Conservation (phyloP, 345 rosid species). For the Heritiera littoralis region DNA sequence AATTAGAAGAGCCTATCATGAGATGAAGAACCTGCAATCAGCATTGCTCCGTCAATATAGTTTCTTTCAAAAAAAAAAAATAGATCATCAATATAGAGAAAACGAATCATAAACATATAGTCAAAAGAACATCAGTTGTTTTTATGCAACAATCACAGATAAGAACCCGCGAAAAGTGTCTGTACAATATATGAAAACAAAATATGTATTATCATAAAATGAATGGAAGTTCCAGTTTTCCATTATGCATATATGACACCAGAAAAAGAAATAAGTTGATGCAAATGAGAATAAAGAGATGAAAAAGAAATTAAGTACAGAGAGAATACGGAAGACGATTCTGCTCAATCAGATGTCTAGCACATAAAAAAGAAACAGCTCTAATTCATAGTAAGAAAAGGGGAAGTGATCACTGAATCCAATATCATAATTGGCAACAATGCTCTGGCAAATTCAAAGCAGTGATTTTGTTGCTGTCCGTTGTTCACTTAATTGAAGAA, state of each 20-base stretch:
- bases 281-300: not conserved
- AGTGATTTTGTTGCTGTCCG: not conserved
- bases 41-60: slow-evolving; percentile 6
- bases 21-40: slow-evolving; percentile 66
- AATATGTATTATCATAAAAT: not conserved
- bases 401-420: not conserved
- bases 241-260: not conserved
- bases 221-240: not conserved
- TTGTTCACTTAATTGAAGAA: not conserved
- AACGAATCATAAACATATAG: not conserved
- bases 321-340: not conserved
- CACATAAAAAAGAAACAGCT: not conserved
- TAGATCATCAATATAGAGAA: not conserved
- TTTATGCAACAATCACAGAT: not conserved
- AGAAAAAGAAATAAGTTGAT: not conserved
- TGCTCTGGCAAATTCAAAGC: not conserved
- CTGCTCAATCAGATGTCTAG: not conserved
- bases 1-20: slow-evolving; percentile 55
- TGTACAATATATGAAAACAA: not conserved
- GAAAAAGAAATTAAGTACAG: not conserved
- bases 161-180: not conserved
- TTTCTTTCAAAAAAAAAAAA: not conserved
- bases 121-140: not conserved
- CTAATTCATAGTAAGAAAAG: not conserved
- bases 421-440: not conserved